Conservation (phyloP, 176 grass and related monocot genomes). For the Ensete ventricosum region DNA sequence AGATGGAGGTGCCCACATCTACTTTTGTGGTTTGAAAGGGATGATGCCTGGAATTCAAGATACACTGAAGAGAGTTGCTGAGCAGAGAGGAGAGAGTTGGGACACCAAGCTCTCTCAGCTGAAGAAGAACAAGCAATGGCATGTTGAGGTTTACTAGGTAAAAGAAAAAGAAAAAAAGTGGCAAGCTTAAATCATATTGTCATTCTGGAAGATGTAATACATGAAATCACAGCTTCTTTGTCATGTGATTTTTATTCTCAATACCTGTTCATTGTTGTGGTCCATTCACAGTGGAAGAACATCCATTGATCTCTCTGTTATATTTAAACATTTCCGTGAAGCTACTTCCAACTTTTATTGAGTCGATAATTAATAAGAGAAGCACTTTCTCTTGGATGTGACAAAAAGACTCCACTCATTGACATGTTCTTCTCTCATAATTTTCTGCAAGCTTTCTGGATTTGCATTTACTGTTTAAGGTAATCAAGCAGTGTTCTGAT, state of each 20-base stretch:
- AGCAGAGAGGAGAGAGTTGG: constrained; percentile 87
- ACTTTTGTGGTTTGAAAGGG: constrained; percentile 87
- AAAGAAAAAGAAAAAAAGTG: background rate
- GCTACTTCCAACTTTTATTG: no score
- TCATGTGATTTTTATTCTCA: background rate
- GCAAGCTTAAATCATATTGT: background rate
- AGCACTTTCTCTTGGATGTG: background rate
- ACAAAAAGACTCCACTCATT: no score
- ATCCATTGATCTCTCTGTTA: background rate
- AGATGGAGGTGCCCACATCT: constrained; percentile 67
- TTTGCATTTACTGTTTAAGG: no score
- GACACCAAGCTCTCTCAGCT: constrained; percentile 72
- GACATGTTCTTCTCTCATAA: no score
- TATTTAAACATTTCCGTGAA: no score
- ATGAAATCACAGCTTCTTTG: background rate
- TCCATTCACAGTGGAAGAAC: background rate
- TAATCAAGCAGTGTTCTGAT: no score
- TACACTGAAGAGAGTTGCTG: constrained; percentile 75
- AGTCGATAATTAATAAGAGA: background rate
- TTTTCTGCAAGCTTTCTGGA: no score
- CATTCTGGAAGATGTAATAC: background rate
- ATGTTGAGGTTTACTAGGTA: constrained; percentile 68
- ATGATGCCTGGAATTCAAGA: constrained; percentile 98
- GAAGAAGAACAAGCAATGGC: constrained; percentile 96
- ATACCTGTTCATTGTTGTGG: background rate